Conservation (phyloP, 805 yeast species). For the Kluyveromyces aestuarii region DNA sequence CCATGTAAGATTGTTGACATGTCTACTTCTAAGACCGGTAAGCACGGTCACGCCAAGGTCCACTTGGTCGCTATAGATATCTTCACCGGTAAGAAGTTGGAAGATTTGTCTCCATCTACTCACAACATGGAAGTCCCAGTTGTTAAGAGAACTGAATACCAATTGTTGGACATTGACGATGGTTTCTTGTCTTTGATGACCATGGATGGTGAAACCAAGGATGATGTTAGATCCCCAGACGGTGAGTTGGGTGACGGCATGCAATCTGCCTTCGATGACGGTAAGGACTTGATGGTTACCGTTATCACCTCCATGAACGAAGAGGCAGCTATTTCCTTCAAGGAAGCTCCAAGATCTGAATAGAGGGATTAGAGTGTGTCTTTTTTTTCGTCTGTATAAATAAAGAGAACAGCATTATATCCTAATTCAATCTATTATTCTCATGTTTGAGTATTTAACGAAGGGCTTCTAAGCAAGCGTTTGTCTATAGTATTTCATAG, state of each 20-base stretch:
- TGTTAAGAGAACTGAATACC: slow-evolving; percentile 92
- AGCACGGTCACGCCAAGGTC: slow-evolving; percentile 99
- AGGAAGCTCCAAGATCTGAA: slow-evolving; percentile 86
- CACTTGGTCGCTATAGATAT: slow-evolving; percentile 98
- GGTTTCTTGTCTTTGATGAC: slow-evolving; percentile 96
- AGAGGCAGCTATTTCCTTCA: slow-evolving; percentile 97
- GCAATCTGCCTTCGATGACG: slow-evolving; percentile 91
- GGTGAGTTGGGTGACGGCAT: slow-evolving; percentile 94
- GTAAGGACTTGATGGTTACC: slow-evolving; percentile 95
- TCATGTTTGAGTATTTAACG: neutral
- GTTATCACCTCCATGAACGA: slow-evolving; percentile 98
- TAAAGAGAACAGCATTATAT: neutral
- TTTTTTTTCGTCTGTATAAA: neutral
- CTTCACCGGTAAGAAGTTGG: slow-evolving; percentile 98
- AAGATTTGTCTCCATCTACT: slow-evolving; percentile 99
- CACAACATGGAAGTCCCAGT: slow-evolving; percentile 99
- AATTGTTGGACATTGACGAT: slow-evolving; percentile 96
- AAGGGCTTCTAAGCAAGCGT: neutral
- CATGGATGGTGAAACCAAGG: slow-evolving; percentile 97
- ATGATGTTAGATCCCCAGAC: slow-evolving; percentile 96
- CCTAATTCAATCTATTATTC: neutral
- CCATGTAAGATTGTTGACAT: slow-evolving; percentile 99
- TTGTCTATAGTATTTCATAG: neutral
- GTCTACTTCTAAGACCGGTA: slow-evolving; percentile 99
- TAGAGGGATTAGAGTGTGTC: slow-evolving; percentile 9